Evolutionary conservation across 1,139 yeast genomes (phyloP).

Genomic region (Tardiomyces blankii): DNA sequence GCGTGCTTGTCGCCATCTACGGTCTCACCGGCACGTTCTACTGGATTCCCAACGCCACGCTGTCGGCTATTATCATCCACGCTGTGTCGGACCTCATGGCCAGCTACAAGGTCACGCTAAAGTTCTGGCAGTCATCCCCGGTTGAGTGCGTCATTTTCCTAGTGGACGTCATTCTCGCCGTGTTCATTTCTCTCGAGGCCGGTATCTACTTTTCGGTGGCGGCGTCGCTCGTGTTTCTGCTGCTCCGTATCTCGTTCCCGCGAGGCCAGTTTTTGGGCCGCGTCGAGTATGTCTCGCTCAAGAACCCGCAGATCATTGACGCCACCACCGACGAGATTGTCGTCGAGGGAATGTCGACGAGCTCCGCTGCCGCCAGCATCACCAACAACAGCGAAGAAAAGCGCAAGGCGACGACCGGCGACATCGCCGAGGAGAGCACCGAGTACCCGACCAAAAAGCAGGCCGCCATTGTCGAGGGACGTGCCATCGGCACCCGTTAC

Average conservation of each 20-base stretch:
- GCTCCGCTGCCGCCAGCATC: slow-evolving; percentile 3
- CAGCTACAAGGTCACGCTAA: slow-evolving; percentile 57
- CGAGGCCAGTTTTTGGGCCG: slow-evolving; percentile 76
- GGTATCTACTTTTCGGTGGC: slow-evolving; percentile 88
- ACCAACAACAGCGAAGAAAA: slow-evolving; percentile 2
- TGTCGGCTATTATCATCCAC: slow-evolving; percentile 82
- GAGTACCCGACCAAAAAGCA: neutral
- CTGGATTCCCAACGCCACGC: slow-evolving; percentile 83
- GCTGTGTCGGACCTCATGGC: slow-evolving; percentile 89
- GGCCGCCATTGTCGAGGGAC: neutral
- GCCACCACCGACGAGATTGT: slow-evolving; percentile 3
- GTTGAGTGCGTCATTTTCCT: slow-evolving; percentile 67
- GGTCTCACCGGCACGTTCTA: slow-evolving; percentile 73
- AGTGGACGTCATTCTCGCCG: slow-evolving; percentile 66
- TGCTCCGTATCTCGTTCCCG: slow-evolving; percentile 71
- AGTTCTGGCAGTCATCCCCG: slow-evolving; percentile 68
- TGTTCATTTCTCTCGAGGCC: slow-evolving; percentile 71
- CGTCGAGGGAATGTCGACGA: slow-evolving; percentile 3
- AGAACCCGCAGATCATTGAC: slow-evolving; percentile 38
- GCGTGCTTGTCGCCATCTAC: slow-evolving; percentile 78
- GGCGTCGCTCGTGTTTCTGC: slow-evolving; percentile 66
- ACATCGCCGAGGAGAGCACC: neutral
- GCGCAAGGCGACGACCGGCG: neutral
- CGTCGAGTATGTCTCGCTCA: slow-evolving; percentile 31
- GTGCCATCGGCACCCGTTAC: neutral